These are phyloP conservation scores for Iberis pinnata DNA, from an alignment of 345 rosid genomes.

Conservation along the genomic window DNA sequence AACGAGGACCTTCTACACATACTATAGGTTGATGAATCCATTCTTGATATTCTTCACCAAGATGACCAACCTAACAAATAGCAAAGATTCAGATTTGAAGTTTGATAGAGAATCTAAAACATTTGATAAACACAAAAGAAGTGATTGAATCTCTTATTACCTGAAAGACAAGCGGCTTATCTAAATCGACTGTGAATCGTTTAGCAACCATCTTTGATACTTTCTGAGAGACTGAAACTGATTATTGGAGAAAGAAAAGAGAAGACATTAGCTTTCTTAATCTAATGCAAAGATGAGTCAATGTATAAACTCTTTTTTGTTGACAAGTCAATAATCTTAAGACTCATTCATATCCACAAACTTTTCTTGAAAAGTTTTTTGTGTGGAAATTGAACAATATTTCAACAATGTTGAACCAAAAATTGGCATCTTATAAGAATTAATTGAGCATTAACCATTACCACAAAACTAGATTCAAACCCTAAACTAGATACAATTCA, in stretches of 20 bases:
- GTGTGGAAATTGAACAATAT: background rate
- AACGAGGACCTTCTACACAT: constrained; percentile 85
- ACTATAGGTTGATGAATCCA: constrained; percentile 99
- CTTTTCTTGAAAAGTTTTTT: too few relatives aligned
- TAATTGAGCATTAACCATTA: too few relatives aligned
- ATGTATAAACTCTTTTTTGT: background rate
- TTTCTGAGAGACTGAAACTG: constrained; percentile 11
- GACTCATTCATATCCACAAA: background rate
- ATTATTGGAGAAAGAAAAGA: constrained; percentile 4
- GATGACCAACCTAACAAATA: constrained; percentile 80
- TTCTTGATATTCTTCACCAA: constrained; percentile 85
- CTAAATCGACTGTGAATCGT: constrained; percentile 68
- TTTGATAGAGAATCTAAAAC: too few relatives aligned
- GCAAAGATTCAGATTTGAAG: background rate
- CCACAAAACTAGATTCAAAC: too few relatives aligned
- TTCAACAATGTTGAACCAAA: too few relatives aligned
- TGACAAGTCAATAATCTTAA: background rate
- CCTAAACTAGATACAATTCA: too few relatives aligned
- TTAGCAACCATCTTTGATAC: constrained; percentile 67
- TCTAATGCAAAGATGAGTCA: constrained; percentile 1
- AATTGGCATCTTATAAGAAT: too few relatives aligned
- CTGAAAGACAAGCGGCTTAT: constrained; percentile 92
- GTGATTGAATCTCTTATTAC: constrained; percentile 30
- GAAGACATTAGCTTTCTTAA: background rate
- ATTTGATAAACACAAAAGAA: background rate